Percentiles rank a stretch among this genome's conserved stretches.
phyloP scores from a whole-genome alignment of 495 filamentous ascomycete species.

The Hyaloscypha bicolor region DNA sequence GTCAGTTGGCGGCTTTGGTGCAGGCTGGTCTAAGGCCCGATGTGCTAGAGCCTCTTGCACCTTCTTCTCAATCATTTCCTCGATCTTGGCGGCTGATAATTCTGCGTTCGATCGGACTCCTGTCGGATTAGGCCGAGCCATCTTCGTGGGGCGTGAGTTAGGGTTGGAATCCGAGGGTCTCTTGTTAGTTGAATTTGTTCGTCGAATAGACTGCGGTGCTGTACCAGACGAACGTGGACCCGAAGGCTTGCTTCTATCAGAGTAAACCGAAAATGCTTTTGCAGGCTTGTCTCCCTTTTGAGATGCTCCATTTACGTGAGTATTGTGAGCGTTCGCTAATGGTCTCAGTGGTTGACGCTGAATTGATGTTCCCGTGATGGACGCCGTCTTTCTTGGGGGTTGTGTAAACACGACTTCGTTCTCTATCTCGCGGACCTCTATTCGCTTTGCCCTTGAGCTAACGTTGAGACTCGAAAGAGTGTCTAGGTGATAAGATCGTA shows the following conservation, averaged over 20 bases:
- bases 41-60: constrained; percentile 85
- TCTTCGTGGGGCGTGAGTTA: constrained; percentile 44
- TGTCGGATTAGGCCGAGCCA: constrained; percentile 37
- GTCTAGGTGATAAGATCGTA: constrained; percentile 87
- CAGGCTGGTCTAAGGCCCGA: constrained; percentile 54
- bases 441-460: constrained; percentile 93
- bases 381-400: constrained; percentile 55
- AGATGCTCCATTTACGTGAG: constrained; percentile 59
- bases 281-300: constrained; percentile 68
- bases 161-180: constrained; percentile 42
- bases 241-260: constrained; percentile 62
- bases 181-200: constrained; percentile 44
- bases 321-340: constrained; percentile 63
- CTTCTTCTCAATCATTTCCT: constrained; percentile 89
- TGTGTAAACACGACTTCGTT: constrained; percentile 87
- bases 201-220: constrained; percentile 41
- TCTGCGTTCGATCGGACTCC: constrained; percentile 40
- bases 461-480: constrained; percentile 94
- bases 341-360: constrained; percentile 77
- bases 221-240: constrained; percentile 31
- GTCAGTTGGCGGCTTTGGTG: constrained; percentile 52
- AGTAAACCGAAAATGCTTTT: constrained; percentile 82
- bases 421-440: constrained; percentile 92
- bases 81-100: constrained; percentile 77
- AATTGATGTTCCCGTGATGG: constrained; percentile 48